Conservation (phyloP, 2,329 filamentous ascomycete genomes). For the Penicillium crustosum region DNA sequence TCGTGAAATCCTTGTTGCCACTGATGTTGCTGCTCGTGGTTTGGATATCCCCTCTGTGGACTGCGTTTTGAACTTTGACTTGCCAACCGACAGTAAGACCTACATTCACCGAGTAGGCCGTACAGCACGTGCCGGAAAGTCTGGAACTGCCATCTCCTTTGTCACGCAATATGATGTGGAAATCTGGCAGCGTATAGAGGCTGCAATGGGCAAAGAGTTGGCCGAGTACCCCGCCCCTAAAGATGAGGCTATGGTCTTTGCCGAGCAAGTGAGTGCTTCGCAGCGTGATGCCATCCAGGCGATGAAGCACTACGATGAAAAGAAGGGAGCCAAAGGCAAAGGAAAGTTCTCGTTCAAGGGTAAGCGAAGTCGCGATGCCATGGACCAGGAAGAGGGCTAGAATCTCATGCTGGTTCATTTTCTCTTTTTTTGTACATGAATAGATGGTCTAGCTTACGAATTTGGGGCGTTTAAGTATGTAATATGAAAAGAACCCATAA, state of each 20-base stretch:
- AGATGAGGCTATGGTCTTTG: conserved; percentile 83
- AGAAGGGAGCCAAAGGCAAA: conserved; percentile 53
- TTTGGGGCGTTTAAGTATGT: conserved; percentile 7
- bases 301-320: conserved; percentile 78
- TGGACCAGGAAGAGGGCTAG: conserved; percentile 74
- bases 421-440: conserved; percentile 9
- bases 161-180: conserved; percentile 88
- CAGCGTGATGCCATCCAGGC: conserved; percentile 75
- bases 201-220: conserved; percentile 75
- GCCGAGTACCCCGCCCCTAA: conserved; percentile 67
- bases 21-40: conserved; percentile 90
- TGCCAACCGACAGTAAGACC: conserved; percentile 82
- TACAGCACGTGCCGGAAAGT: conserved; percentile 82
- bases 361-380: conserved; percentile 60
- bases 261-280: conserved; percentile 64
- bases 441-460: conserved; percentile 10
- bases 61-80: conserved; percentile 79
- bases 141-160: conserved; percentile 71
- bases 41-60: conserved; percentile 92
- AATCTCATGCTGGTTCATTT: neutral
- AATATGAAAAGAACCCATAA: conserved; percentile 10
- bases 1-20: conserved; percentile 84
- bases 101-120: conserved; percentile 88
- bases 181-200: conserved; percentile 77
- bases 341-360: conserved; percentile 52